A percentile compares a stretch with the other conserved stretches of the same genome.
Conservation (phyloP, 139 green algal species). For the Auxenochlorella protothecoides region DNA sequence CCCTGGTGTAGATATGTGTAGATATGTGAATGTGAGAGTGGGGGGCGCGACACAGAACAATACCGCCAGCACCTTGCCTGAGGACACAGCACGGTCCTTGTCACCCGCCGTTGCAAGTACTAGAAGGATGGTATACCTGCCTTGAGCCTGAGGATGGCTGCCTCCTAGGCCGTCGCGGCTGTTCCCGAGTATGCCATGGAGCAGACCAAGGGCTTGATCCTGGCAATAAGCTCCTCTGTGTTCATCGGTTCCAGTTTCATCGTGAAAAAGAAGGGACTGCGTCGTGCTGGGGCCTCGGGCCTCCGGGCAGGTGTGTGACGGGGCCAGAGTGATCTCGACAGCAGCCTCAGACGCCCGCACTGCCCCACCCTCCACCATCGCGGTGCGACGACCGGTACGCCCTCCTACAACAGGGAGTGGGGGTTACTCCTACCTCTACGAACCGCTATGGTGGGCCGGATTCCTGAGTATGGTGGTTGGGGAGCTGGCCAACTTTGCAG, state of each 20-base stretch:
- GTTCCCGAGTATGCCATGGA: constrained; percentile 16
- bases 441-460: constrained; percentile 94
- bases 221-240: constrained; percentile 70
- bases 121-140: no score
- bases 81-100: no score
- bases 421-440: constrained; percentile 82
- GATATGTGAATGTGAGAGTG: no score
- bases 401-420: constrained; percentile 57
- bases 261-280: constrained; percentile 94
- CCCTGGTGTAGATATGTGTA: no score
- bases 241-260: constrained; percentile 97
- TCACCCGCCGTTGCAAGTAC: no score
- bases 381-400: no score
- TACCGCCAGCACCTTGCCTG: no score
- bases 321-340: background rate
- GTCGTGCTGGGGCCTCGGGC: constrained; percentile 57
- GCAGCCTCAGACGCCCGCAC: no score
- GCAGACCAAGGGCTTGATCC: constrained; percentile 60
- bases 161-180: no score
- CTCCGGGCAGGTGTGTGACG: constrained; percentile 57
- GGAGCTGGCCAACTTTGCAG: constrained; percentile 91
- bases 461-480: constrained; percentile 86
- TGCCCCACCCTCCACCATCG: no score
- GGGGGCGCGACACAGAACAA: no score
- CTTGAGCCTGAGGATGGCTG: no score